A percentile compares a stretch with the other conserved stretches of the same genome.
Evolutionary conservation across 2,329 filamentous ascomycete genomes (phyloP).

Genomic region (Tolypocladium inflatum): DNA sequence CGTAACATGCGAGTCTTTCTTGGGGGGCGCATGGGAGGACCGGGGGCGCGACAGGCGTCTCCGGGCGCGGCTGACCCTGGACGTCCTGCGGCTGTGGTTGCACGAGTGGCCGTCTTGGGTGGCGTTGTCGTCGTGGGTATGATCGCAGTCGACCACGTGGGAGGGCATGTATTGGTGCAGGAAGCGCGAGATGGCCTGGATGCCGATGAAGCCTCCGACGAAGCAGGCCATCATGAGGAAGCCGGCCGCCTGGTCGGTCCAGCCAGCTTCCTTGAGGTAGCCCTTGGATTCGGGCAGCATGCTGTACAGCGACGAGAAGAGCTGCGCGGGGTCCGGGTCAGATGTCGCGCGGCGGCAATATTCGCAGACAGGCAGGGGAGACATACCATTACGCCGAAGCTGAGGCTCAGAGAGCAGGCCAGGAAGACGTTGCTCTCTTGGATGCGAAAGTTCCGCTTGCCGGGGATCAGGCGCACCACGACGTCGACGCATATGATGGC

Average conservation of each 20-base stretch:
- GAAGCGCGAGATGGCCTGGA: constrained; percentile 62
- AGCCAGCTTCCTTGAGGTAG: constrained; percentile 63
- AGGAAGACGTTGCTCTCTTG: constrained; percentile 84
- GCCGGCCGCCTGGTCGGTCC: constrained; percentile 56
- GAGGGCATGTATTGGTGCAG: constrained; percentile 68
- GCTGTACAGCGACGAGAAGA: constrained; percentile 85
- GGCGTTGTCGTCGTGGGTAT: constrained; percentile 52
- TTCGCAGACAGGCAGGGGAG: not conserved
- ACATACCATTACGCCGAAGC: constrained; percentile 89
- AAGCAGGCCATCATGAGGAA: constrained; percentile 63
- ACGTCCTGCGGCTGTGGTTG: constrained; percentile 15
- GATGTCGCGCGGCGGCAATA: not conserved
- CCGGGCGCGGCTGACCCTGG: constrained; percentile 21
- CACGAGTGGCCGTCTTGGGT: constrained; percentile 15
- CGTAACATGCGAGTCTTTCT: constrained; percentile 1
- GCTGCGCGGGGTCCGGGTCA: constrained; percentile 35
- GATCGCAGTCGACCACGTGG: constrained; percentile 73
- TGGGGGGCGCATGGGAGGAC: constrained; percentile 10
- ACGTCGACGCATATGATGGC: constrained; percentile 82
- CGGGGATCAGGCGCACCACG: constrained; percentile 61
- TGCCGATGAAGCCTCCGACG: constrained; percentile 62
- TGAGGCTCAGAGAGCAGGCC: constrained; percentile 79
- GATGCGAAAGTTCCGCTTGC: constrained; percentile 71
- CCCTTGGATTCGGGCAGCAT: constrained; percentile 82
- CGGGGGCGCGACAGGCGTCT: constrained; percentile 16